These are phyloP conservation scores for Allantophomopsis cytisporea DNA, from an alignment of 2,329 filamentous ascomycete species.

Conservation along the genomic window DNA sequence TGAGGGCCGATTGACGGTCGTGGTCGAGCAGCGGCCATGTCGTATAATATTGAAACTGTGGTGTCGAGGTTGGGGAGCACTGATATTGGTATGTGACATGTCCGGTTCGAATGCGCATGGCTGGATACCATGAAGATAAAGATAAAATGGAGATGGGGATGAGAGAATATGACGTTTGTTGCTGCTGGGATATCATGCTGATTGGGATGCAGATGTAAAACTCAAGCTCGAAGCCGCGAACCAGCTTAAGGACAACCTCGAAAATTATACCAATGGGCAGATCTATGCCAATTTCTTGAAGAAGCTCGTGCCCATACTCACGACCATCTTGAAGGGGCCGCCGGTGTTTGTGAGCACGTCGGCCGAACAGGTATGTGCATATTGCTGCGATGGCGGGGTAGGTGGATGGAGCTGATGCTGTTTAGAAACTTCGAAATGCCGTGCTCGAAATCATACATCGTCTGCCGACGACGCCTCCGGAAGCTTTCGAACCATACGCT, in stretches of 20 bases:
- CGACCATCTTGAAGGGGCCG: conserved; percentile 69
- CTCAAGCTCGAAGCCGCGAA: conserved; percentile 70
- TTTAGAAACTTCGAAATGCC: conserved; percentile 76
- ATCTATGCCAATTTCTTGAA: conserved; percentile 73
- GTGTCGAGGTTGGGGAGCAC: conserved; percentile 42
- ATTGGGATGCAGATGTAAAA: conserved; percentile 53
- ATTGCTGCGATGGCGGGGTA: neutral
- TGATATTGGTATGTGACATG: conserved; percentile 23
- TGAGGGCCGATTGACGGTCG: neutral
- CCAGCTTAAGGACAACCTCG: conserved; percentile 81
- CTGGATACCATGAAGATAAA: neutral
- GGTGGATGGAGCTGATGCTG: conserved; percentile 1
- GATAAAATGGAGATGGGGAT: neutral
- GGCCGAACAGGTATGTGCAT: conserved; percentile 60
- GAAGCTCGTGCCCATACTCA: conserved; percentile 80
- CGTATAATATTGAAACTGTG: conserved; percentile 48
- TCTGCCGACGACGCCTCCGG: conserved; percentile 58
- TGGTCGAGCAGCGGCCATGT: conserved; percentile 33
- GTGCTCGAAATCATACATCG: conserved; percentile 91
- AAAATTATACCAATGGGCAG: conserved; percentile 67
- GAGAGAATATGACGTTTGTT: neutral
- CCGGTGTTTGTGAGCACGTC: conserved; percentile 88
- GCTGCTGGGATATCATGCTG: conserved; percentile 3
- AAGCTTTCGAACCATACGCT: conserved; percentile 79
- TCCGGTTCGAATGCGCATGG: neutral